phyloP scores from a whole-genome alignment of 78 protist species.

The Chrysochromulina tobinii region DNA sequence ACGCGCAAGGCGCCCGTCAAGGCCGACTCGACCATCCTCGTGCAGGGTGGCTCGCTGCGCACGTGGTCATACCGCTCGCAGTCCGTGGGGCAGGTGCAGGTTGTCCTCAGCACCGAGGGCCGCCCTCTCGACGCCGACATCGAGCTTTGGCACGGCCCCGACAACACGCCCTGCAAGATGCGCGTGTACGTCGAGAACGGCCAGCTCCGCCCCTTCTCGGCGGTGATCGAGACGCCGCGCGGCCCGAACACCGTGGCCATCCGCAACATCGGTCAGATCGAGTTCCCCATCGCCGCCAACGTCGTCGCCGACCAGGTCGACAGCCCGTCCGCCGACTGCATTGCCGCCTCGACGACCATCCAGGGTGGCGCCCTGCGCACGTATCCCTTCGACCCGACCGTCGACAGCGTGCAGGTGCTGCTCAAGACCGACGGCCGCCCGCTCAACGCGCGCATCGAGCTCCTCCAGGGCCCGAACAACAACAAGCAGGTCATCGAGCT shows the following conservation, averaged over 20 bases:
- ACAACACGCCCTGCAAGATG: not conserved
- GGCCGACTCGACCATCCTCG: too few species aligned
- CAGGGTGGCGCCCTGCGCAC: not conserved
- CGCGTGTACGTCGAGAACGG: not conserved
- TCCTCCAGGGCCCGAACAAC: constrained; percentile 4
- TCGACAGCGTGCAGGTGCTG: not conserved
- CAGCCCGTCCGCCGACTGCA: not conserved
- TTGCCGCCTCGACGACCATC: not conserved
- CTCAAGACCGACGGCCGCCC: not conserved
- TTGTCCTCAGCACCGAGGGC: too few species aligned
- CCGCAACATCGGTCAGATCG: not conserved
- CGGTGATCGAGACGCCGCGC: not conserved
- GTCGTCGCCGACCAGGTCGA: not conserved
- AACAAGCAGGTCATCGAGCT: not conserved
- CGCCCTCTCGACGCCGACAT: too few species aligned
- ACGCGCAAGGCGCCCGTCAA: too few species aligned
- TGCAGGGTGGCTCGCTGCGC: too few species aligned
- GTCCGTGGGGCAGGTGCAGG: too few species aligned
- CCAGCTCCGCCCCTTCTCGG: not conserved
- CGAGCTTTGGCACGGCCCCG: too few species aligned
- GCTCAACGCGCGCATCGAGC: constrained; percentile 9
- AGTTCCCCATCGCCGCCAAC: not conserved
- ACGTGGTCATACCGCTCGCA: too few species aligned
- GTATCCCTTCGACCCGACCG: not conserved
- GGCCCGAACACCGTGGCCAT: not conserved